Conservation (phyloP, 2,329 filamentous ascomycete species). For the Chrysosporium keratinophilum region DNA sequence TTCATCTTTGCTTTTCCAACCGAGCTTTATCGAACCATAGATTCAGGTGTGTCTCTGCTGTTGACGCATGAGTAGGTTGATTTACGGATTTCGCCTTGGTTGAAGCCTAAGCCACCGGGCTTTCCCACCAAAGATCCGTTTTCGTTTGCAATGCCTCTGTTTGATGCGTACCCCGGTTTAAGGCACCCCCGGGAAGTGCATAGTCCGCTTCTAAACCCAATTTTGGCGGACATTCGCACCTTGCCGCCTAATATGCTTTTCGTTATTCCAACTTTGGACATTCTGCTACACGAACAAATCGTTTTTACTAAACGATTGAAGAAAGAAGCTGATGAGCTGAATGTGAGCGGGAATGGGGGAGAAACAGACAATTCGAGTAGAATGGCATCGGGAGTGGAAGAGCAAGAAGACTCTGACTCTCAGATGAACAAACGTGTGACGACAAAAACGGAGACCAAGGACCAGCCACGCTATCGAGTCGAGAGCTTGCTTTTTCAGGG, state of each 20-base stretch:
- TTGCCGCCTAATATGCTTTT: constrained; percentile 35
- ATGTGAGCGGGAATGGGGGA: neutral
- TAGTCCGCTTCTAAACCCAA: constrained; percentile 32
- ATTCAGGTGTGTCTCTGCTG: neutral
- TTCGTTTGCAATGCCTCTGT: constrained; percentile 33
- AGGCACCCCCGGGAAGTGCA: constrained; percentile 18
- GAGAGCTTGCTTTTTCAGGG: constrained; percentile 23
- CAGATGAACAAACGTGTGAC: neutral
- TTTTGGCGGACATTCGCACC: constrained; percentile 26
- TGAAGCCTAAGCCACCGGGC: constrained; percentile 31
- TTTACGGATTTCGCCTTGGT: constrained; percentile 30
- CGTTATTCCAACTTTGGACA: constrained; percentile 34
- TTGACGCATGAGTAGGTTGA: constrained; percentile 28
- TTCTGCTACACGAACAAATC: constrained; percentile 35
- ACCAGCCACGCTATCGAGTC: constrained; percentile 12
- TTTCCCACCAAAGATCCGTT: constrained; percentile 34
- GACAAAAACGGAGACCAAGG: neutral
- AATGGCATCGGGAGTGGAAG: constrained; percentile 12
- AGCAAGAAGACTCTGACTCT: neutral
- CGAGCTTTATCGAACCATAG: neutral
- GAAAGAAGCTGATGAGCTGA: constrained; percentile 18
- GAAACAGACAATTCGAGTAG: neutral
- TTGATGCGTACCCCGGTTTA: constrained; percentile 37
- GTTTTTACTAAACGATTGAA: constrained; percentile 30
- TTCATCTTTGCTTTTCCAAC: neutral